These are phyloP conservation scores for Lecanicillium sp. DNA, from an alignment of 2,329 filamentous ascomycete species.

Conservation along the genomic window DNA sequence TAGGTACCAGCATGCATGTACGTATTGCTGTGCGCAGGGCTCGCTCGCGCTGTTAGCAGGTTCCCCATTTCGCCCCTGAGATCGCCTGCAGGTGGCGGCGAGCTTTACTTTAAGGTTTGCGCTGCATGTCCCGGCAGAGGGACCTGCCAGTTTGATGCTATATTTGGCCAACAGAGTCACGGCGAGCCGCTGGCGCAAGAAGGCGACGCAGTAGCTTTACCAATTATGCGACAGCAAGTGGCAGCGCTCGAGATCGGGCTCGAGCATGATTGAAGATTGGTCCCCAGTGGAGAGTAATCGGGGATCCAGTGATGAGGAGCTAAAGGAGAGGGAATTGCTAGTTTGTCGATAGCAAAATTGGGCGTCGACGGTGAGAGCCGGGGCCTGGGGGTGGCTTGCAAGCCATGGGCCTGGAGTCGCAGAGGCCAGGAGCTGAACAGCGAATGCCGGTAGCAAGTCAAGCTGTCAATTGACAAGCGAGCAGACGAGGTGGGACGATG, in stretches of 20 bases:
- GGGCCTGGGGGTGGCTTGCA: slow-evolving; percentile 2
- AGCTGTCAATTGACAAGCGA: background rate
- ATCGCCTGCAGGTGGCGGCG: background rate
- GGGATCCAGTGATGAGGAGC: slow-evolving; percentile 5
- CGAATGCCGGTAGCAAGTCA: background rate
- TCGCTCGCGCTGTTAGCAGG: background rate
- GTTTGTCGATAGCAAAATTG: background rate
- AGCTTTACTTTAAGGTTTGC: background rate
- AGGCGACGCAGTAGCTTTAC: background rate
- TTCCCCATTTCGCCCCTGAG: slow-evolving; percentile 4
- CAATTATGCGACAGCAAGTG: background rate
- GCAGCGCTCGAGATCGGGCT: background rate
- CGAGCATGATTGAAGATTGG: background rate
- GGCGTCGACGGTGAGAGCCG: background rate
- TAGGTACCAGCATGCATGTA: too few relatives aligned
- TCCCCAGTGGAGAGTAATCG: slow-evolving; percentile 4
- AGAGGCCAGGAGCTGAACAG: background rate
- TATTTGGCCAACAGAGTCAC: background rate
- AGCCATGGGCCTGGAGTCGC: background rate
- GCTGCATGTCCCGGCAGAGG: background rate
- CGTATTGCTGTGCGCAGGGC: background rate
- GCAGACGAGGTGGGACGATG: too few relatives aligned
- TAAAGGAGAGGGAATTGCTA: too few relatives aligned
- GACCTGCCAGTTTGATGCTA: background rate
- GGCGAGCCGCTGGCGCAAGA: background rate